Evolutionary conservation across 768 basidiomycete genomes (phyloP).

Genomic region (Rhizopogon vulgaris): DNA sequence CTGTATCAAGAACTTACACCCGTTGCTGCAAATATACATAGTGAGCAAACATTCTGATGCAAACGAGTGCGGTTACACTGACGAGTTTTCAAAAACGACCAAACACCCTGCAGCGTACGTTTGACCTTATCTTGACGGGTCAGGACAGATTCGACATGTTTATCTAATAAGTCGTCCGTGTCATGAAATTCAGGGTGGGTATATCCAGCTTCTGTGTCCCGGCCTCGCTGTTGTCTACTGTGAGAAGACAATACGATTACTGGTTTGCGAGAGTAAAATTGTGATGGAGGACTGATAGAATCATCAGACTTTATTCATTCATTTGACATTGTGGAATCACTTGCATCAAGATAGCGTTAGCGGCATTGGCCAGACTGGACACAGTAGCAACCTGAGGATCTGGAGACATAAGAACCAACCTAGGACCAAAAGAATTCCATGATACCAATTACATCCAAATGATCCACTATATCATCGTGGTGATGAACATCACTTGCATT

Average conservation of each 20-base stretch:
- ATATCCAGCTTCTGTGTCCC: constrained; percentile 24
- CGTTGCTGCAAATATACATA: constrained; percentile 39
- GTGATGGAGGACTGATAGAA: constrained; percentile 53
- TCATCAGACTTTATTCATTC: not conserved
- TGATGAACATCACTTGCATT: constrained; percentile 33
- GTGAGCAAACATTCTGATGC: not conserved
- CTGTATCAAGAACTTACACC: constrained; percentile 47
- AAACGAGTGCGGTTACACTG: constrained; percentile 20
- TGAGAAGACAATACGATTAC: constrained; percentile 48
- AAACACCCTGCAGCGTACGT: constrained; percentile 61
- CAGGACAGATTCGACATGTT: constrained; percentile 75
- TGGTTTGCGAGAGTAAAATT: constrained; percentile 67
- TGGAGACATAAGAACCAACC: constrained; percentile 18
- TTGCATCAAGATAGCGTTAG: constrained; percentile 72
- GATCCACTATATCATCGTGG: constrained; percentile 77
- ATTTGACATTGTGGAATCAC: constrained; percentile 4
- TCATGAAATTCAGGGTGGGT: constrained; percentile 32
- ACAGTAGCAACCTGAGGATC: constrained; percentile 74
- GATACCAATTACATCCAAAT: constrained; percentile 74
- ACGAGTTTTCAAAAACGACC: constrained; percentile 85
- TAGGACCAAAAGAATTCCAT: not conserved
- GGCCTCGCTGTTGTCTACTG: constrained; percentile 9
- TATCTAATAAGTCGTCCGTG: constrained; percentile 49
- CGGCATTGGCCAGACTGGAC: constrained; percentile 70
- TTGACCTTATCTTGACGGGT: constrained; percentile 51